These are phyloP conservation scores for Parastagonospora avenae DNA, from an alignment of 2,329 filamentous ascomycete species.

Conservation along the genomic window DNA sequence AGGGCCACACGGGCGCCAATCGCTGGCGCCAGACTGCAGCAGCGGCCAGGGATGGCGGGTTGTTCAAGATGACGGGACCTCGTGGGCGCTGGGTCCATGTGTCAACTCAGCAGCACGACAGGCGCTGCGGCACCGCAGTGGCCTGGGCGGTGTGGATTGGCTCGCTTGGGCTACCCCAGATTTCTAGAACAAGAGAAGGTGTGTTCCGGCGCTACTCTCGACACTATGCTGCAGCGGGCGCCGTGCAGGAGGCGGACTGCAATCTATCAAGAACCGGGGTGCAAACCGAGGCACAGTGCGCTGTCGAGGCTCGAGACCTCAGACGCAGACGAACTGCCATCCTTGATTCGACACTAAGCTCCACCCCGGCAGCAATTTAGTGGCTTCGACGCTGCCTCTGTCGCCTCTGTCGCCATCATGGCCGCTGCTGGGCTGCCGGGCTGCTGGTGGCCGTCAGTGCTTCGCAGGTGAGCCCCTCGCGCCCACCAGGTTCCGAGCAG, in stretches of 20 bases:
- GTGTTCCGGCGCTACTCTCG: conserved; percentile 26
- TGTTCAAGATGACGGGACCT: conserved; percentile 16
- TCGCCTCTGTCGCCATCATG: background rate
- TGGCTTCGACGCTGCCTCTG: background rate
- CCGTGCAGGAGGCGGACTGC: conserved; percentile 24
- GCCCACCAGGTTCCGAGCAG: too few relatives aligned
- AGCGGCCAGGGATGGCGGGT: conserved; percentile 19
- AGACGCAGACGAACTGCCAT: background rate
- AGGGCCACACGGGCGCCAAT: conserved; percentile 4
- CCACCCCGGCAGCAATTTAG: conserved; percentile 5
- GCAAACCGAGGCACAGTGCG: conserved; percentile 22
- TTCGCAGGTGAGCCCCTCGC: too few relatives aligned
- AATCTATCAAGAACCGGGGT: conserved; percentile 23
- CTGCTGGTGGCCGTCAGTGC: too few relatives aligned
- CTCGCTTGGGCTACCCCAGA: conserved; percentile 40
- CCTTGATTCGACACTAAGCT: conserved; percentile 1
- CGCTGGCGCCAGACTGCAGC: background rate
- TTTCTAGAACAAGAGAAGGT: conserved; percentile 32
- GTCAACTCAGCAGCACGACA: conserved; percentile 7
- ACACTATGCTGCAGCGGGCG: conserved; percentile 15
- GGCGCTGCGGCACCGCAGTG: background rate
- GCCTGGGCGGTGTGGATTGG: conserved; percentile 23
- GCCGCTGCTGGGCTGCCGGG: too few relatives aligned
- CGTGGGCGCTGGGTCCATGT: conserved; percentile 16
- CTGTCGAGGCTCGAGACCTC: background rate